Conservation (phyloP, 2,329 filamentous ascomycete genomes). For the Epichloe uncinata region DNA sequence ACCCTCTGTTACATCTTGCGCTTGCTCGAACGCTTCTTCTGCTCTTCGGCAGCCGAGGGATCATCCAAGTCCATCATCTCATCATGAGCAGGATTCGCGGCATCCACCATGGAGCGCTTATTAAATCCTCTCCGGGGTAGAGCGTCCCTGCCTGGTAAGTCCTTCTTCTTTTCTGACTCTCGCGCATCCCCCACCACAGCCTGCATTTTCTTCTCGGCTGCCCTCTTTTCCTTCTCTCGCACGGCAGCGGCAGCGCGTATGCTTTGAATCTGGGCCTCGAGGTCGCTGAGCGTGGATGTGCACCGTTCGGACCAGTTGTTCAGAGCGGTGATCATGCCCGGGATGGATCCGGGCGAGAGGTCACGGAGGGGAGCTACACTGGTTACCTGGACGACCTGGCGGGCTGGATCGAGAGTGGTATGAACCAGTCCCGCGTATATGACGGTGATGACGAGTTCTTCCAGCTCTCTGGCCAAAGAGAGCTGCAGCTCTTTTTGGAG, state of each 20-base stretch:
- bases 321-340: constrained; percentile 53
- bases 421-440: constrained; percentile 76
- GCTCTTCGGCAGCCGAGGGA: constrained; percentile 32
- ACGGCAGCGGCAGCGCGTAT: constrained; percentile 47
- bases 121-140: constrained; percentile 15
- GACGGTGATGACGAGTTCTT: constrained; percentile 74
- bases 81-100: constrained; percentile 28
- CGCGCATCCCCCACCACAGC: constrained; percentile 34
- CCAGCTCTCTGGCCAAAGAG: constrained; percentile 53
- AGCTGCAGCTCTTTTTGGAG: constrained; percentile 58
- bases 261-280: constrained; percentile 60
- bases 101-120: constrained; percentile 29
- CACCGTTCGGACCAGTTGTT: constrained; percentile 67
- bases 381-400: constrained; percentile 61
- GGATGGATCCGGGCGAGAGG: constrained; percentile 59
- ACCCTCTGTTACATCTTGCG: constrained; percentile 33
- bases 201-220: constrained; percentile 34
- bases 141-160: constrained; percentile 13
- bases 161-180: constrained; percentile 24
- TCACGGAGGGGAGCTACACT: constrained; percentile 81
- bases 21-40: constrained; percentile 37
- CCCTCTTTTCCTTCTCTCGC: constrained; percentile 36
- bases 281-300: constrained; percentile 53
- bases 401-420: constrained; percentile 70
- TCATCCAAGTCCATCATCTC: constrained; percentile 46